Base-by-base conservation (phyloP, 495 filamentous ascomycete species). In the Penicillium atrosanguineum region DNA sequence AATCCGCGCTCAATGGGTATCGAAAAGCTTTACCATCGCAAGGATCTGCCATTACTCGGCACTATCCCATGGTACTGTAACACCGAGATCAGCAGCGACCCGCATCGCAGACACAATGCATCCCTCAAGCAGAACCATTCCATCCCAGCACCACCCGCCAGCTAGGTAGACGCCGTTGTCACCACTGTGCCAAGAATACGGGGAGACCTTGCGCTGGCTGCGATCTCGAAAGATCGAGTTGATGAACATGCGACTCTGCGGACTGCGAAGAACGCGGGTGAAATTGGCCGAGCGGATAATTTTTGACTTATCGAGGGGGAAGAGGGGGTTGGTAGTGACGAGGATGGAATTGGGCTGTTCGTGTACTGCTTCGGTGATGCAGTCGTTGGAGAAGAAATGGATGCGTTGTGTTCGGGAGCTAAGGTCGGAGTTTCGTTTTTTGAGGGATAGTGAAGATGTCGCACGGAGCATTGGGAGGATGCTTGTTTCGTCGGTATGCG, bases 141-240 rank as follows among this genome's bases (percentile, higher is more conserved):
- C 82, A 69, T 85, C 82, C 81, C 82, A 84, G 53, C 81, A 83
- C 82, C 81, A 85, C 0, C 76, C 74, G 16, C 82, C 82, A 7
- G 71, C 75, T 26, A 84, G 53, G 64, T 69, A 83, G 7, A 84
- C 74, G 14, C 71, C 67, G 1, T 63, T 69, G 34, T 79, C 72
- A 0, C 81, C 81, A 55, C 81, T 83, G 8, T 59, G 69, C 79
- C 79, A 81, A 28, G 41, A 8, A 14, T 26, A 8, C 5, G 46
- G 16, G 14, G 15, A 39, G 14, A 7, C 25, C 37, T 37, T 38
- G 18, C 11, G 40, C 20, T 42, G 37, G 5, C 19, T 25, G 7
- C 39, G 49, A 11, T 58, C 46, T 14, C 46, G 48, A 41, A 80
- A 74, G 9, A 77, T 69, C 0, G 56, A 49, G 36, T 71, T 76